Evolutionary conservation across 805 yeast species (phyloP).

Genomic region (Metschnikowia shivogae): DNA sequence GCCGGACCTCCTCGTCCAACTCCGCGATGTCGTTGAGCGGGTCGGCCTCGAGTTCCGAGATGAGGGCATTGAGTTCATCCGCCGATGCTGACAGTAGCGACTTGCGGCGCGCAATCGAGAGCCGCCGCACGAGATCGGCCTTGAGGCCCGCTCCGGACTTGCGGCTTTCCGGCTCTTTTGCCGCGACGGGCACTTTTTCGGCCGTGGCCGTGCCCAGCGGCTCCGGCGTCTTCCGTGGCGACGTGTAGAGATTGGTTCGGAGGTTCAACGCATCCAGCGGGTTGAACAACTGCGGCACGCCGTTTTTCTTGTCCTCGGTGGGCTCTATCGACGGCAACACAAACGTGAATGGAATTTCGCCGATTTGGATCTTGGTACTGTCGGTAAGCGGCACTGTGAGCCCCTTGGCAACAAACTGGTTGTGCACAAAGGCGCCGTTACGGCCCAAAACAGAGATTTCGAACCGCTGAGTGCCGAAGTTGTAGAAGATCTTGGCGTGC

Average conservation of each 20-base stretch:
- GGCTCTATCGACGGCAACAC: slow-evolving; percentile 70
- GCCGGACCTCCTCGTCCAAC: slow-evolving; percentile 8
- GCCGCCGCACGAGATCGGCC: slow-evolving; percentile 21
- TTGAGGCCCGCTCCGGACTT: slow-evolving; percentile 4
- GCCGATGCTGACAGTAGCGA: slow-evolving; percentile 35
- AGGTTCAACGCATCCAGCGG: slow-evolving; percentile 62
- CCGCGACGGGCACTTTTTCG: background rate
- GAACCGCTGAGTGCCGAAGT: slow-evolving; percentile 92
- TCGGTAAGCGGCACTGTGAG: slow-evolving; percentile 83
- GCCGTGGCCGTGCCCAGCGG: background rate
- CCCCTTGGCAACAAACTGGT: slow-evolving; percentile 82
- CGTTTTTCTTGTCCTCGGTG: slow-evolving; percentile 25
- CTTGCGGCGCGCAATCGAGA: slow-evolving; percentile 36
- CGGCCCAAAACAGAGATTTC: slow-evolving; percentile 89
- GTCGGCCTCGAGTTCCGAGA: slow-evolving; percentile 34
- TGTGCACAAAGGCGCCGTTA: slow-evolving; percentile 96
- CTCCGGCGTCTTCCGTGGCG: slow-evolving; percentile 15
- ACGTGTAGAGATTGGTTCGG: slow-evolving; percentile 44
- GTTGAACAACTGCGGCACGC: slow-evolving; percentile 40
- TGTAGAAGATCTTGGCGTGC: slow-evolving; percentile 94
- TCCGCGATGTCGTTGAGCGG: slow-evolving; percentile 14
- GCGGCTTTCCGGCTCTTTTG: slow-evolving; percentile 5
- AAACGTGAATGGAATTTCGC: slow-evolving; percentile 85
- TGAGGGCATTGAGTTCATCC: slow-evolving; percentile 36
- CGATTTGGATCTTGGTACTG: slow-evolving; percentile 84